Percentiles rank a stretch among this genome's conserved stretches.
Conservation (phyloP, 2,329 filamentous ascomycete species). For the Hawksworthiomyces lignivorus region DNA sequence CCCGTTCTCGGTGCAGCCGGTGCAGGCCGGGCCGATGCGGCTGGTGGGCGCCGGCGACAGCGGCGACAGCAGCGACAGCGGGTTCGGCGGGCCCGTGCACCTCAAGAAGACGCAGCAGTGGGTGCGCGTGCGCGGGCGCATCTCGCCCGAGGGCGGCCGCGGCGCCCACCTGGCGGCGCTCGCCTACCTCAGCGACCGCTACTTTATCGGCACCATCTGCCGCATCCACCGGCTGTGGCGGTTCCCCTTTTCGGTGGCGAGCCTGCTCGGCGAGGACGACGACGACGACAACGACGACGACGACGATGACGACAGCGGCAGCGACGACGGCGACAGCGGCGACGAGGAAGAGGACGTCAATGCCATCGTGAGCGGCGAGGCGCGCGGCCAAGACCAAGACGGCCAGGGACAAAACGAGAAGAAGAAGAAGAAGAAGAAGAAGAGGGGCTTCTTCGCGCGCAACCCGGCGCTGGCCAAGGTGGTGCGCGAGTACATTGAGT, state of each 20-base stretch:
- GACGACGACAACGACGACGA: conserved; percentile 32
- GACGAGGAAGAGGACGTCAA: conserved; percentile 24
- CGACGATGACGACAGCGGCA: not conserved
- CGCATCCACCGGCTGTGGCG: conserved; percentile 75
- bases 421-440: no score
- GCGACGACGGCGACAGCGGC: conserved; percentile 27
- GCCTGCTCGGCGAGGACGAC: conserved; percentile 37
- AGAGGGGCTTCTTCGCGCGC: conserved; percentile 30
- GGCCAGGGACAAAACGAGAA: no score
- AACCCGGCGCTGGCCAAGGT: conserved; percentile 35
- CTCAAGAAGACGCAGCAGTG: conserved; percentile 64
- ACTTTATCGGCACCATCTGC: conserved; percentile 84
- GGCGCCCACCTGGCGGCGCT: conserved; percentile 79
- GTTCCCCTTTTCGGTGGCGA: conserved; percentile 47
- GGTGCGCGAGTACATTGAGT: conserved; percentile 28
- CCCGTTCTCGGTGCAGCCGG: conserved; percentile 33
- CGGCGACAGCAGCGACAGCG: no score
- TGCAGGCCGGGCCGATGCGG: conserved; percentile 37
- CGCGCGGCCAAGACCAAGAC: no score
- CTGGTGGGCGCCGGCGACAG: conserved; percentile 26
- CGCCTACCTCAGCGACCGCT: conserved; percentile 87
- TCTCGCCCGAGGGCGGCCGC: conserved; percentile 65
- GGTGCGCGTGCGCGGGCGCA: conserved; percentile 64
- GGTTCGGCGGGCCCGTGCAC: conserved; percentile 44
- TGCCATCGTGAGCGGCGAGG: no score